A percentile compares a stretch with the other conserved stretches of the same genome.
Evolutionary conservation across 2,329 filamentous ascomycete species (phyloP).

Genomic region (Dothiorella sarmentorum): DNA sequence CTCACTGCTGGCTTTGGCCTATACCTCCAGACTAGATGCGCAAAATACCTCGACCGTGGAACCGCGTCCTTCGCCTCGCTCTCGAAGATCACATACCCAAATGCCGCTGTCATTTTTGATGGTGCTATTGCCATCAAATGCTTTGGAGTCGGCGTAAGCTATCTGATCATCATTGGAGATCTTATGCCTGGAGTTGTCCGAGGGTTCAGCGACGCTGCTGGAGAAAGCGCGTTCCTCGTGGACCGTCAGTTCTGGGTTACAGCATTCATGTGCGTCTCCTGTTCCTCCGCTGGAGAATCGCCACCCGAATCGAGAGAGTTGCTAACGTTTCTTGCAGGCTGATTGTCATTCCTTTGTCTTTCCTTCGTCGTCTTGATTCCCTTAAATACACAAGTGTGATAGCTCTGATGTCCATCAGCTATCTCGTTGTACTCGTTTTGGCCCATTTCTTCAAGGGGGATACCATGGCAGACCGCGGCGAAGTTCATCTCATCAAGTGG

Average conservation of each 20-base stretch:
- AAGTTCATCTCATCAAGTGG: constrained; percentile 74
- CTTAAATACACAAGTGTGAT: constrained; percentile 95
- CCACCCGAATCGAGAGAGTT: not conserved
- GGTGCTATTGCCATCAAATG: constrained; percentile 95
- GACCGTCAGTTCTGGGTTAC: constrained; percentile 98
- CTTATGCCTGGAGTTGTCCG: constrained; percentile 91
- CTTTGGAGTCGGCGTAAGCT: constrained; percentile 95
- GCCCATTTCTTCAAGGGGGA: constrained; percentile 84
- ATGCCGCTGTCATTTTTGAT: constrained; percentile 92
- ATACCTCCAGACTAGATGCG: constrained; percentile 90
- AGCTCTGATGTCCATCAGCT: constrained; percentile 88
- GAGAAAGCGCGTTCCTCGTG: constrained; percentile 68
- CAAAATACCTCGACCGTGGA: constrained; percentile 86
- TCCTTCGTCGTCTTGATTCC: constrained; percentile 85
- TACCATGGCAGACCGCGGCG: constrained; percentile 67
- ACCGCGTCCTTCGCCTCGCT: constrained; percentile 92
- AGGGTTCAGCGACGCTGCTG: constrained; percentile 65
- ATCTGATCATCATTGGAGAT: constrained; percentile 97
- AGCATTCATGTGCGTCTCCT: constrained; percentile 72
- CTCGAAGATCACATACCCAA: constrained; percentile 94
- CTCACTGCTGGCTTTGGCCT: constrained; percentile 86
- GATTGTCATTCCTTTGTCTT: constrained; percentile 89
- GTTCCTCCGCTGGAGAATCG: not conserved
- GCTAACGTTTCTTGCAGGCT: constrained; percentile 53
- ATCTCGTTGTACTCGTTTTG: constrained; percentile 86